Conservation (phyloP, 1,284 basidiomycete genomes). For the Leucoagaricus sp. region DNA sequence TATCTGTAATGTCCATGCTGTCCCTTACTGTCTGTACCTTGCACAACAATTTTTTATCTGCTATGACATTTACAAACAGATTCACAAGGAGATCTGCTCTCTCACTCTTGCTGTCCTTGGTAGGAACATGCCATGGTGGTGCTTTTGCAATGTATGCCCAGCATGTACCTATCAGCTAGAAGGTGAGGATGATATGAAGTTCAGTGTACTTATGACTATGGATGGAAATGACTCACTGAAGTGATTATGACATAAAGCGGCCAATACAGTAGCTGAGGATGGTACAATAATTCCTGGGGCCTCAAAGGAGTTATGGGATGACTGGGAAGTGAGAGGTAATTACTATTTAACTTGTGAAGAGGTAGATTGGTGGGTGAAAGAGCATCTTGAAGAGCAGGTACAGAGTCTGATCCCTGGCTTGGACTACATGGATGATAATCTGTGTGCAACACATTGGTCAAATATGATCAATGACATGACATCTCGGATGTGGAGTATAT, state of each 20-base stretch:
- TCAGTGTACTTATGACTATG: too few relatives aligned
- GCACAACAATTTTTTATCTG: background rate
- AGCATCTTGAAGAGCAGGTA: too few relatives aligned
- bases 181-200: background rate
- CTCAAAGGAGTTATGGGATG: background rate
- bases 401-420: too few relatives aligned
- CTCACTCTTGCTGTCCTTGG: too few relatives aligned
- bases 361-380: background rate
- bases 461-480: too few relatives aligned
- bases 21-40: background rate
- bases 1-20: background rate
- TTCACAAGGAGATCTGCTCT: background rate
- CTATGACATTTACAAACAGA: background rate
- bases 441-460: too few relatives aligned
- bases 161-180: constrained; percentile 6
- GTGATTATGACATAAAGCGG: background rate
- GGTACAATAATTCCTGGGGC: too few relatives aligned
- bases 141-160: background rate
- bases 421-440: too few relatives aligned
- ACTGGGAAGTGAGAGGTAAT: background rate
- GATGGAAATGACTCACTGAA: constrained; percentile 12
- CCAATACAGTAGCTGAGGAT: background rate
- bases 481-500: constrained; percentile 28
- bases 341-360: background rate
- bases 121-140: background rate